Base-by-base conservation (phyloP, 345 rosid genomes). In the Jatropha curcas region DNA sequence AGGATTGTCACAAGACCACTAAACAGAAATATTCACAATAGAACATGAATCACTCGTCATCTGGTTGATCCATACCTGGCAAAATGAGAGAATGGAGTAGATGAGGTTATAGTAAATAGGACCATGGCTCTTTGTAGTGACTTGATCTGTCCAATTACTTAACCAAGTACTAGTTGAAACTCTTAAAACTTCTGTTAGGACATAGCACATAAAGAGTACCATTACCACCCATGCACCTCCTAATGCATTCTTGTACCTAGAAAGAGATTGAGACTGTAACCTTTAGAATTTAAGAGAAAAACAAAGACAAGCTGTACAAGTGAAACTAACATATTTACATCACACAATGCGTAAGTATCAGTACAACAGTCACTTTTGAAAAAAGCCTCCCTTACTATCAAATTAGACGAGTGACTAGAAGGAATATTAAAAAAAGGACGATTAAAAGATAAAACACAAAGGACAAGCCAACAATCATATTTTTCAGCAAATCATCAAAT, bases 191-290 rank as follows among this genome's bases (percentile, higher is more conserved):
- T 95, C 99, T 51, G 97, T 89, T 48, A 82, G 33, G 65, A 92
- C 53, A 70, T 91, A 95, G 84, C 99, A 95, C 56, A 74, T 17
- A 67, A 95, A 85, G 71, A 95, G 98, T 27, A 90, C 70, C 78
- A 78, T 71, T 71, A 95, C 98, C 72, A 93, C 94, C 99, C 98
- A 93, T 34, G 89, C 74, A 52, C 99, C 99, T 86, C 99, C 99
- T 68, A 95, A 82, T 76, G 99, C 97, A 84, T 92, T 85, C 83
- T 88, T 91, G 82, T 91, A 95, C 87, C 99, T 95, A 84, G 52
- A 66, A 83, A 73, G 19, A 65, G 62, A 53, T 16, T 33, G 55
- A 17, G 19, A 71, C 39, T 27, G 17, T 37, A 16, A 35, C 50
- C 46, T 45, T 51, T 19, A 67, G 51, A 14, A 37, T 51, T 48